A percentile compares a stretch with the other conserved stretches of the same genome.
These are phyloP conservation scores for Penicillium crystallinum DNA, from an alignment of 495 filamentous ascomycete genomes.

Conservation along the genomic window DNA sequence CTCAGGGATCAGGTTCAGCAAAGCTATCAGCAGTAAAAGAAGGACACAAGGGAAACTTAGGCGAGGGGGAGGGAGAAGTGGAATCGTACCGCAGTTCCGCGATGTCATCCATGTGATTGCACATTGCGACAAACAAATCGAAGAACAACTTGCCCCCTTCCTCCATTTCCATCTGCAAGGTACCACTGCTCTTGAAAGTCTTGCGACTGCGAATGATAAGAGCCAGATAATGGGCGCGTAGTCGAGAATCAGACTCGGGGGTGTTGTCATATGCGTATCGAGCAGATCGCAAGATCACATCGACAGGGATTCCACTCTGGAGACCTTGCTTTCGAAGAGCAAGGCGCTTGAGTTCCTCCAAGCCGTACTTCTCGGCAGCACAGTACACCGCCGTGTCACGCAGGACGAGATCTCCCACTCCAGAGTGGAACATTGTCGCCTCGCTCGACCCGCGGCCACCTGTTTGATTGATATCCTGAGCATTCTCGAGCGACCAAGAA, in stretches of 20 bases:
- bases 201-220: conserved; percentile 90
- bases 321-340: conserved; percentile 89
- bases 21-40: conserved; percentile 15
- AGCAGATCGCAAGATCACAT: conserved; percentile 81
- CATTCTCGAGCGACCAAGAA: conserved; percentile 67
- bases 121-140: conserved; percentile 95
- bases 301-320: conserved; percentile 77
- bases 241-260: conserved; percentile 78
- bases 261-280: conserved; percentile 94
- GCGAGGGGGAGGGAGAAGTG: conserved; percentile 3
- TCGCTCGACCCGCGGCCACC: conserved; percentile 62
- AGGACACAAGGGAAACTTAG: not conserved
- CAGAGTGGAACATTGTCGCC: conserved; percentile 67
- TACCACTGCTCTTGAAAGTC: conserved; percentile 93
- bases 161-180: conserved; percentile 98
- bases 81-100: conserved; percentile 49
- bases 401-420: conserved; percentile 65
- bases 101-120: conserved; percentile 92
- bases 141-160: conserved; percentile 88
- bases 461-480: conserved; percentile 37
- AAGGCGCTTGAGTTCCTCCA: conserved; percentile 82
- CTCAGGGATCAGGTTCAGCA: not conserved
- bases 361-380: conserved; percentile 74
- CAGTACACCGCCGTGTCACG: conserved; percentile 92
- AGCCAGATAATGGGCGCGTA: conserved; percentile 91